Evolutionary conservation across 192 early-diverging fungal species (phyloP), one percentile per base, ranked within the genome.

Genomic region (Piromyces finnis): DNA sequence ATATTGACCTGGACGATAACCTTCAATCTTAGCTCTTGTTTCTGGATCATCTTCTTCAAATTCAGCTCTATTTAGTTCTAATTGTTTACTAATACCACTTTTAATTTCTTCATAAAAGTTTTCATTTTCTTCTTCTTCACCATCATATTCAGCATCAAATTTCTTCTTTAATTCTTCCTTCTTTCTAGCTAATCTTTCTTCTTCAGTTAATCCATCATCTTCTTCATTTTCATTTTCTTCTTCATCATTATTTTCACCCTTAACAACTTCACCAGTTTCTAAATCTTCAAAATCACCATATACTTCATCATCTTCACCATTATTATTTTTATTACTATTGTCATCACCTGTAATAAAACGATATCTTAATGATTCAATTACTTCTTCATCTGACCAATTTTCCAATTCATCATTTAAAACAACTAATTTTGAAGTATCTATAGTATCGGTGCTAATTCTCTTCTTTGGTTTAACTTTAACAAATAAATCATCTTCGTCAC

Each of bases 31-130:
- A 3, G 95, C 90, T 30, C 95, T 88, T 15, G 89, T 84, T 37
- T 87, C 86, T 13, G 86, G 84, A 80, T 94, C 93, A 79, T 94
- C 94, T 79, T 93, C 90, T 41, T 92, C 93, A 87, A 99, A 98
- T 87, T 97, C 97, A 14, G 85, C 85, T 29, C 92, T 87, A 81
- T 98, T 99, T 80, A 92, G 86, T 83, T 91, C 85, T 79, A 92
- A 87, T 84, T 98, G 96, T 83, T 91, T 90, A 29, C 89, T 91
- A 84, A 98, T 92, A 80, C 93, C 94, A 15, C 93, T 94, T 88
- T 99, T 99, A 80, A 89, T 88, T 81, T 89, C 87, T 78, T 98
- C 95, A 84, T 95, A 99, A 85, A 94, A 93, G 85, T 94, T 94
- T 77, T 93, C 93, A 77, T 92, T 95, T 77, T 91, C 92, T 37